Percentiles rank a stretch among this genome's conserved stretches.
These are phyloP conservation scores for Pseudogymnoascus sp. DNA, from an alignment of 2,329 filamentous ascomycete species.

Conservation along the genomic window DNA sequence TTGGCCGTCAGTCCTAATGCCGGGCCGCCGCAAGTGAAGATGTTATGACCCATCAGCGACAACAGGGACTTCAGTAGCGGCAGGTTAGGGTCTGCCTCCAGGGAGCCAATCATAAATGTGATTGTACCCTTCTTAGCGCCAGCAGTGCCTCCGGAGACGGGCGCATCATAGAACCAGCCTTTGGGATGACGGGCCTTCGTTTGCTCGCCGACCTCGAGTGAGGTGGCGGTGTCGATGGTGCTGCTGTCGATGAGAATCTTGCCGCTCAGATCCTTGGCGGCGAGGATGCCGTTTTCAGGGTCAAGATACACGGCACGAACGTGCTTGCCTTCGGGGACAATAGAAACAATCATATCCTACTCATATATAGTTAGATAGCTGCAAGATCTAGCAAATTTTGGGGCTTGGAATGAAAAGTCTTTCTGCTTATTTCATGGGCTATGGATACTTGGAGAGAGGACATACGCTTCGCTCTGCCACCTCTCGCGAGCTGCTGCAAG, in stretches of 20 bases:
- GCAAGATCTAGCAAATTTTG: not conserved
- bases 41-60: conserved; percentile 42
- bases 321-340: conserved; percentile 59
- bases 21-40: conserved; percentile 48
- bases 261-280: conserved; percentile 24
- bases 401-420: too few relatives aligned
- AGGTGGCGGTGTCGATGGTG: conserved; percentile 62
- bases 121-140: conserved; percentile 30
- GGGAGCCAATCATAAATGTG: conserved; percentile 32
- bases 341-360: conserved; percentile 59
- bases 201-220: conserved; percentile 21
- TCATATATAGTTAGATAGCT: not conserved
- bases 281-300: conserved; percentile 42
- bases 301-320: conserved; percentile 55
- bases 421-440: too few relatives aligned
- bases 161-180: conserved; percentile 30
- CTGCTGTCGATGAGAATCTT: conserved; percentile 62
- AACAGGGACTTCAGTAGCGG: conserved; percentile 37
- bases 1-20: conserved; percentile 50
- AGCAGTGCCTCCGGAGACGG: conserved; percentile 30
- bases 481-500: too few relatives aligned
- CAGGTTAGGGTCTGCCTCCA: conserved; percentile 31
- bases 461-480: too few relatives aligned
- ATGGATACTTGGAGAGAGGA: too few relatives aligned
- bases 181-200: conserved; percentile 11